Percentiles rank a stretch among this genome's conserved stretches.
Evolutionary conservation across 202 grass and related monocot species (phyloP).

Genomic region (Carex sylvatica): DNA sequence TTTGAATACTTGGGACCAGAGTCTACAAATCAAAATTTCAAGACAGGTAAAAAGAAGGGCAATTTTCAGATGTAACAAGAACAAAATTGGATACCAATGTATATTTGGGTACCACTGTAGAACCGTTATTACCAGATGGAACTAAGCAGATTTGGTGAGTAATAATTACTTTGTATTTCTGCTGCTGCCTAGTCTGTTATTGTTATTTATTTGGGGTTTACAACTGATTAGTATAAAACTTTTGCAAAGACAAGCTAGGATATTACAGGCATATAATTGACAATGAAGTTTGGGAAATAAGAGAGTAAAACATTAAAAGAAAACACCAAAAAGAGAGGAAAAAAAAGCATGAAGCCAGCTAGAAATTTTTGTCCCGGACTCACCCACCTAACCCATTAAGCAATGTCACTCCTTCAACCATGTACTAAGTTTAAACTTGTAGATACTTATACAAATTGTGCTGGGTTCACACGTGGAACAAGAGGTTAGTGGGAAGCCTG

Average conservation of each 20-base stretch:
- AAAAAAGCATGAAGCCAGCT: not conserved
- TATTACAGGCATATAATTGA: not conserved
- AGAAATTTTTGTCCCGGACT: not conserved
- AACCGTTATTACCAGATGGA: not conserved
- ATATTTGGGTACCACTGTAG: not conserved
- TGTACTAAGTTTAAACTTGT: not conserved
- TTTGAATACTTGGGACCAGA: conserved; percentile 51
- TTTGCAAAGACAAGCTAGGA: not conserved
- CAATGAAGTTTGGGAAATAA: not conserved
- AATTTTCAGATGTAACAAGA: not conserved
- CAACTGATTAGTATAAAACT: not conserved
- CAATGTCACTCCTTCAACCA: not conserved
- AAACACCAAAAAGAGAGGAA: not conserved
- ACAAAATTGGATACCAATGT: not conserved
- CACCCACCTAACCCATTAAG: not conserved
- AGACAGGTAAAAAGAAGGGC: not conserved
- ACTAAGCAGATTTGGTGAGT: not conserved
- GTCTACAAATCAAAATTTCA: conserved; percentile 38
- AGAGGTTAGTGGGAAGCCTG: not conserved
- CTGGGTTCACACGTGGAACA: not conserved
- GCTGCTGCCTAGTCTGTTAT: not conserved
- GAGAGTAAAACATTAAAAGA: not conserved
- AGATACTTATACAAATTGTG: not conserved
- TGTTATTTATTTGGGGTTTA: not conserved
- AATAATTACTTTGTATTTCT: not conserved